Evolutionary conservation across 768 basidiomycete species (phyloP).

Genomic region (Naganishia vishniacii): DNA sequence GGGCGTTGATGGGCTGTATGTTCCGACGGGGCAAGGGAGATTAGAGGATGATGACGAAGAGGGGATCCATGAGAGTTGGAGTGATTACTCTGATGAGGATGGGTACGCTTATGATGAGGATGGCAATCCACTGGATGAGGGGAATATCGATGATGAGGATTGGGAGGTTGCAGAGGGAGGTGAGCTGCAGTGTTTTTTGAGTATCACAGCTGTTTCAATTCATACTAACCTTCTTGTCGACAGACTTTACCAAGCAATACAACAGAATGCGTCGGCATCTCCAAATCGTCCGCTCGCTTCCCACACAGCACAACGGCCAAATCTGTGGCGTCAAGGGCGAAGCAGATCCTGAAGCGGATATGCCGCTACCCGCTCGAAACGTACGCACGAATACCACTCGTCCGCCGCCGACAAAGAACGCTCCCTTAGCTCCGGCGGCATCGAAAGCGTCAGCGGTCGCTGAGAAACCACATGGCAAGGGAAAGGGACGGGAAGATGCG

Average conservation of each 20-base stretch:
- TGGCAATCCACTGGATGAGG: conserved; percentile 28
- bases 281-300: conserved; percentile 59
- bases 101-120: conserved; percentile 29
- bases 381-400: conserved; percentile 31
- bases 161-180: conserved; percentile 49
- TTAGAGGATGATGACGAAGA: conserved; percentile 13
- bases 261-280: conserved; percentile 86
- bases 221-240: neutral
- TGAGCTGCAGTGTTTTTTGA: too few species aligned
- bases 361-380: conserved; percentile 56
- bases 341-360: conserved; percentile 25
- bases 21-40: conserved; percentile 9
- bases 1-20: conserved; percentile 3
- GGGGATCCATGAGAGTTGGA: conserved; percentile 17
- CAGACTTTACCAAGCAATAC: conserved; percentile 98
- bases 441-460: neutral
- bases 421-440: neutral
- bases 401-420: conserved; percentile 27
- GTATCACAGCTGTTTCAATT: too few species aligned
- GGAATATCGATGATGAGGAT: conserved; percentile 48
- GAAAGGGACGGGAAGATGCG: conserved; percentile 7
- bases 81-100: conserved; percentile 26
- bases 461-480: conserved; percentile 12
- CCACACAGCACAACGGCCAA: conserved; percentile 58
- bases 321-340: conserved; percentile 21